Conservation (phyloP, 176 grass and related monocot species). For the Cenchrus americanus region DNA sequence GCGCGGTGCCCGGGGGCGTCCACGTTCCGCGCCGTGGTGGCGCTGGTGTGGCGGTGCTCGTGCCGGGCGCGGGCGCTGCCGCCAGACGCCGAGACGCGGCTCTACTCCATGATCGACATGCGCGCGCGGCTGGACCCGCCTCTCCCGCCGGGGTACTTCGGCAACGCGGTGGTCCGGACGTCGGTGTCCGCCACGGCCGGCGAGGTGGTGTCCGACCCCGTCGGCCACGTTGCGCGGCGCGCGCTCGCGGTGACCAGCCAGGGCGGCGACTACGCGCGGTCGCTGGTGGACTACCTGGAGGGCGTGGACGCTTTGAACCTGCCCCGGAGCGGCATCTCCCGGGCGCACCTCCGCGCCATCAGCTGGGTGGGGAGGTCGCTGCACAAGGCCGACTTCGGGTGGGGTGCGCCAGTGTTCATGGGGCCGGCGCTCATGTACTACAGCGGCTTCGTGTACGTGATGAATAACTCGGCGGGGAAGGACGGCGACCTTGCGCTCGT, state of each 20-base stretch:
- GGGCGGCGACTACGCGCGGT: slow-evolving; percentile 48
- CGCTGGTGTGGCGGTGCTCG: slow-evolving; percentile 59
- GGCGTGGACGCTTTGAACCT: slow-evolving; percentile 35
- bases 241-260: slow-evolving; percentile 45
- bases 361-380: slow-evolving; percentile 67
- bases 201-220: slow-evolving; percentile 40
- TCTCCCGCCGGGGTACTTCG: slow-evolving; percentile 55
- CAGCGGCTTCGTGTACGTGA: slow-evolving; percentile 59
- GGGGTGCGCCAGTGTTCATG: slow-evolving; percentile 60
- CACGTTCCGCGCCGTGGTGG: slow-evolving; percentile 56
- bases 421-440: slow-evolving; percentile 59
- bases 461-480: slow-evolving; percentile 49
- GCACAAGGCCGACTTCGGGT: slow-evolving; percentile 55
- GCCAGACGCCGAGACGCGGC: slow-evolving; percentile 24
- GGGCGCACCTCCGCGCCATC: slow-evolving; percentile 47
- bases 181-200: slow-evolving; percentile 23
- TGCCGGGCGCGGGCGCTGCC: slow-evolving; percentile 47
- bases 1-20: slow-evolving; percentile 39
- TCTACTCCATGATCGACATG: slow-evolving; percentile 73
- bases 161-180: slow-evolving; percentile 62
- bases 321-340: slow-evolving; percentile 37
- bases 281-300: slow-evolving; percentile 61
- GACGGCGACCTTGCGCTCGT: slow-evolving; percentile 45
- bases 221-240: slow-evolving; percentile 18
- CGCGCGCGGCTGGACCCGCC: slow-evolving; percentile 51